Percentiles rank a stretch among this genome's conserved stretches.
These are phyloP conservation scores for Hansenula lynferdii DNA, from an alignment of 1,139 yeast species.

Conservation along the genomic window DNA sequence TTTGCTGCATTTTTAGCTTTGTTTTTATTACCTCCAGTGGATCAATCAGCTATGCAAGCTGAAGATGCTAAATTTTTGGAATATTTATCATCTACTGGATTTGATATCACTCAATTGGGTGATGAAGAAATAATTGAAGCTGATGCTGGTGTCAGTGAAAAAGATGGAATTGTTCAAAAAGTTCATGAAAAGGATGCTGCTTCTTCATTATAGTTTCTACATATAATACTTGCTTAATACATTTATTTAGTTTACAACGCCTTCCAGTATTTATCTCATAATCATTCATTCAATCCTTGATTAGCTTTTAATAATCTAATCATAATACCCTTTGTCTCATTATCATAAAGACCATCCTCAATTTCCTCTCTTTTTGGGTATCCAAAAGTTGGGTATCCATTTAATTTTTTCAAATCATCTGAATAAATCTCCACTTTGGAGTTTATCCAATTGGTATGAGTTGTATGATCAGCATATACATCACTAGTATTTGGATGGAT, in stretches of 20 bases:
- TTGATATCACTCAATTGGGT: constrained; percentile 40
- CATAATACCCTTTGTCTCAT: constrained; percentile 8
- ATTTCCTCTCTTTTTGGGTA: constrained; percentile 10
- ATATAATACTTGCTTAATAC: too few species aligned
- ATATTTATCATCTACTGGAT: constrained; percentile 57
- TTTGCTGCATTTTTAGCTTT: constrained; percentile 66
- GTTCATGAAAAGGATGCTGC: constrained; percentile 3
- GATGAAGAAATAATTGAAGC: constrained; percentile 7
- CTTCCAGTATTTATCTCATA: too few species aligned
- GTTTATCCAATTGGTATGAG: constrained; percentile 52
- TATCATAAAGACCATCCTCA: constrained; percentile 7
- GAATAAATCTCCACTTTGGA: constrained; percentile 24
- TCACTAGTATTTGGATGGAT: constrained; percentile 46
- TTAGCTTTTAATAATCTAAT: constrained; percentile 6
- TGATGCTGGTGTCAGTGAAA: constrained; percentile 1
- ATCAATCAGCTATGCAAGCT: constrained; percentile 73
- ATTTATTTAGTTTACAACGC: too few species aligned
- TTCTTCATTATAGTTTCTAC: not conserved
- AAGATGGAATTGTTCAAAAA: not conserved
- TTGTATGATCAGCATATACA: constrained; percentile 44
- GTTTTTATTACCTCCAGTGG: constrained; percentile 73
- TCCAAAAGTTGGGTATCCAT: constrained; percentile 8
- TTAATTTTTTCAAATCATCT: constrained; percentile 7
- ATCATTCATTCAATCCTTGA: not conserved
- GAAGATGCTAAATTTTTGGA: constrained; percentile 71